Conservation (phyloP, 2,329 filamentous ascomycete species). For the Aureobasidium lini region DNA sequence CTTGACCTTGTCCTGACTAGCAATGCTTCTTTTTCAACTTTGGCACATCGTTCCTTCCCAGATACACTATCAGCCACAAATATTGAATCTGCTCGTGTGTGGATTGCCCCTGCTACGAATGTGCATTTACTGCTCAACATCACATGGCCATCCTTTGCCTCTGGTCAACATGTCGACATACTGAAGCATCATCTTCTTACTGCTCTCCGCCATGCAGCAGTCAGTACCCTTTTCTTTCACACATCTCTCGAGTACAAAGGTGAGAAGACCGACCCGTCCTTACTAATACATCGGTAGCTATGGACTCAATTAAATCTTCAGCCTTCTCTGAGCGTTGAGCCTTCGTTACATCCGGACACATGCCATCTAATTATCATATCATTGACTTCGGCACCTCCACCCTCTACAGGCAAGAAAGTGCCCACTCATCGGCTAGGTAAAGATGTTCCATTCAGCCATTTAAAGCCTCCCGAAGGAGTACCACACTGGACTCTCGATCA, state of each 20-base stretch:
- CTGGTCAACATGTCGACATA: neutral
- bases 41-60: neutral
- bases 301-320: constrained; percentile 29
- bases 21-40: neutral
- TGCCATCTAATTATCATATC: constrained; percentile 5
- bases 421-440: constrained; percentile 21
- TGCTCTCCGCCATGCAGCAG: neutral
- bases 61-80: neutral
- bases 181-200: neutral
- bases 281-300: constrained; percentile 14
- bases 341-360: neutral
- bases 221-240: neutral
- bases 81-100: neutral
- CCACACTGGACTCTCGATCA: constrained; percentile 22
- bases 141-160: neutral
- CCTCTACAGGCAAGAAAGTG: constrained; percentile 3
- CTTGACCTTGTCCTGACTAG: constrained; percentile 1
- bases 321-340: constrained; percentile 18
- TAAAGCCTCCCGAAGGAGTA: constrained; percentile 27
- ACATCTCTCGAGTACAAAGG: neutral
- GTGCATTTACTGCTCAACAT: neutral
- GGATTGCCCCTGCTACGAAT: neutral
- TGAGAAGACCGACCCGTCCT: neutral
- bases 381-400: neutral
- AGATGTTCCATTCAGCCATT: constrained; percentile 23